phyloP scores from a whole-genome alignment of 2,329 filamentous ascomycete genomes.

The Zalaria obscura region DNA sequence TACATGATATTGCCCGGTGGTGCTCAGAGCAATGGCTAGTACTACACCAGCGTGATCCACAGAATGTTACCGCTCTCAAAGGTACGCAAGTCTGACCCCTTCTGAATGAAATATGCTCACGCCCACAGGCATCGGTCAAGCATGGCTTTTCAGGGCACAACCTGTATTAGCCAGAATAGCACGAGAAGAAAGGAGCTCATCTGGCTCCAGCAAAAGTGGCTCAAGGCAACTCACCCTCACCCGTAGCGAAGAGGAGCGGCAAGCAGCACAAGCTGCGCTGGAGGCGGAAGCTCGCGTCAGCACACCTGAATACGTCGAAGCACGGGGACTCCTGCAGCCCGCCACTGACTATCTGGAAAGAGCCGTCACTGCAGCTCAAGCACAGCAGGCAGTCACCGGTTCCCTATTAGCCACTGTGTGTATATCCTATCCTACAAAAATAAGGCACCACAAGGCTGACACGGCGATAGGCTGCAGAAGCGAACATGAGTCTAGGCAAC shows the following conservation, averaged over 20 bases:
- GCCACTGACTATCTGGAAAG: constrained; percentile 36
- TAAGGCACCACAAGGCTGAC: no score
- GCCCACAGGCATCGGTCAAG: constrained; percentile 31
- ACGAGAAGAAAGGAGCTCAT: constrained; percentile 24
- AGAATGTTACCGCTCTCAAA: constrained; percentile 27
- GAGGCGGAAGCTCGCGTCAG: constrained; percentile 25
- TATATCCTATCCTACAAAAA: no score
- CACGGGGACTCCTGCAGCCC: constrained; percentile 34
- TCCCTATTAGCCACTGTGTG: constrained; percentile 7
- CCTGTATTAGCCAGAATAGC: constrained; percentile 34
- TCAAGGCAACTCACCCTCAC: constrained; percentile 16
- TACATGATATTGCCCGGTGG: constrained; percentile 34
- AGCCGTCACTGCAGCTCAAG: constrained; percentile 29
- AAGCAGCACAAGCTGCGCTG: constrained; percentile 9
- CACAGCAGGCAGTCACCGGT: constrained; percentile 23
- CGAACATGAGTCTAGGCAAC: constrained; percentile 38
- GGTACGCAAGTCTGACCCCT: constrained; percentile 15
- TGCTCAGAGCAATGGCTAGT: constrained; percentile 33
- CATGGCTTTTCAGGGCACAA: constrained; percentile 39
- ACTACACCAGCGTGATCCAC: constrained; percentile 29
- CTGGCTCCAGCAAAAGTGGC: constrained; percentile 19
- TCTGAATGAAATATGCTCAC: not conserved
- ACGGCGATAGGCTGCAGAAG: constrained; percentile 31
- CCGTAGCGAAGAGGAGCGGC: constrained; percentile 12
- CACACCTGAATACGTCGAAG: constrained; percentile 35